A percentile compares a stretch with the other conserved stretches of the same genome.
Conservation (phyloP, 768 basidiomycete species). For the Tylopilus vinaceipallidus region DNA sequence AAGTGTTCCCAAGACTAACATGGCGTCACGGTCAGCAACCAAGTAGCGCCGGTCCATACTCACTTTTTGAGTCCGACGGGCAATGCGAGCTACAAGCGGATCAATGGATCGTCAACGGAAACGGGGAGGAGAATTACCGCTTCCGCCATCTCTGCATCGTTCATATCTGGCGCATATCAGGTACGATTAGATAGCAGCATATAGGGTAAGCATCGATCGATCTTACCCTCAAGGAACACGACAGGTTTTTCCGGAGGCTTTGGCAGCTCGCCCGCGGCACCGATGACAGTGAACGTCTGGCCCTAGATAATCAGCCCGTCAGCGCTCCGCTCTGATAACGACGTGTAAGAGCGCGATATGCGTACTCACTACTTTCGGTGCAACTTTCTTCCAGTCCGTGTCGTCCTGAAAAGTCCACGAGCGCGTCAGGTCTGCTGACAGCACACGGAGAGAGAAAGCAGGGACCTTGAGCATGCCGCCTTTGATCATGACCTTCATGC, state of each 20-base stretch:
- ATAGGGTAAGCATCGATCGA: neutral
- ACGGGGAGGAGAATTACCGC: constrained; percentile 48
- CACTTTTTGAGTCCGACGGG: constrained; percentile 84
- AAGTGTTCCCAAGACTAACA: constrained; percentile 82
- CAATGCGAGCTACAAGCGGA: constrained; percentile 54
- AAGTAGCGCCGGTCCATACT: constrained; percentile 8
- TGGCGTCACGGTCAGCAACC: neutral
- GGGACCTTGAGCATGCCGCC: constrained; percentile 83
- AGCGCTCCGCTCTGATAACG: neutral
- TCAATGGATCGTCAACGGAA: neutral
- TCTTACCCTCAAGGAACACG: constrained; percentile 81
- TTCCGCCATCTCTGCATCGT: constrained; percentile 74
- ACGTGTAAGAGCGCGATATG: constrained; percentile 3
- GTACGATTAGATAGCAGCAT: constrained; percentile 13
- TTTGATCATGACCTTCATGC: constrained; percentile 98
- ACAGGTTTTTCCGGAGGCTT: constrained; percentile 77
- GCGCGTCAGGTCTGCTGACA: neutral
- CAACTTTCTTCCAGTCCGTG: constrained; percentile 80
- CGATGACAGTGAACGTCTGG: constrained; percentile 91
- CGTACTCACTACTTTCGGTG: constrained; percentile 67
- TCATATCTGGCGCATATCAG: constrained; percentile 62
- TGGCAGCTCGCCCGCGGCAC: constrained; percentile 88
- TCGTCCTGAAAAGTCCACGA: constrained; percentile 61
- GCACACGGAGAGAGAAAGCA: no score
- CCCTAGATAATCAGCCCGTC: constrained; percentile 46